A percentile compares a stretch with the other conserved stretches of the same genome.
phyloP scores from a whole-genome alignment of 441 rosid genomes.

The Adansonia grandidieri region DNA sequence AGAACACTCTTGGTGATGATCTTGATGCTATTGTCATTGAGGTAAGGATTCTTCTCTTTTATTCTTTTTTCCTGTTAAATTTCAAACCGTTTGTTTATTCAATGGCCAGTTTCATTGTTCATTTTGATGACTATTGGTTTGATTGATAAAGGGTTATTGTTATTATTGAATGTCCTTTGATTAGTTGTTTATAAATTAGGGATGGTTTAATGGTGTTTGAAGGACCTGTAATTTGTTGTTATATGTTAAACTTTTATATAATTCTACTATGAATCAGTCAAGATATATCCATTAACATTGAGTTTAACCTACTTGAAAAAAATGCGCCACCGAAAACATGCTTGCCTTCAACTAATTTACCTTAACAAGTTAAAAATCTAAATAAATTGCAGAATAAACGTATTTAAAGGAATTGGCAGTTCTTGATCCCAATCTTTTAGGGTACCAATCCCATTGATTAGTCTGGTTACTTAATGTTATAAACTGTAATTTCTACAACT shows the following conservation, averaged over 20 bases:
- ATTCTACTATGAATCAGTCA: not conserved
- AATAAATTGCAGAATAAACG: not conserved
- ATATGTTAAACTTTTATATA: not conserved
- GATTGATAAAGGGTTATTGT: too few species aligned
- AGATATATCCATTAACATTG: not conserved
- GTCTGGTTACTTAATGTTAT: not conserved
- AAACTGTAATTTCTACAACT: not conserved
- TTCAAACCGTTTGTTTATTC: not conserved
- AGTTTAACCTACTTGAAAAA: slow-evolving; percentile 31
- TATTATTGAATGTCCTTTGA: too few species aligned
- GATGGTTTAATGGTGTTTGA: too few species aligned
- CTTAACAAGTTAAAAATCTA: not conserved
- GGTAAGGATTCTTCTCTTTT: slow-evolving; percentile 31
- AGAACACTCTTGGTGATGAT: slow-evolving; percentile 43
- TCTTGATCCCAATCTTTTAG: not conserved
- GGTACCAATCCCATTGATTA: not conserved
- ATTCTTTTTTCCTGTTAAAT: not conserved
- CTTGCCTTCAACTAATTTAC: not conserved
- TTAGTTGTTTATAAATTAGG: too few species aligned
- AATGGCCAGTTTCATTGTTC: not conserved
- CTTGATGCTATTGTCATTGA: slow-evolving; percentile 36
- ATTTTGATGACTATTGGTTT: not conserved
- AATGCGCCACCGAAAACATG: slow-evolving; percentile 16
- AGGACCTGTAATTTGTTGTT: too few species aligned
- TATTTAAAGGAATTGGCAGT: not conserved